Evolutionary conservation across 139 green algal genomes (phyloP).

Genomic region (Coelastrella sp.): DNA sequence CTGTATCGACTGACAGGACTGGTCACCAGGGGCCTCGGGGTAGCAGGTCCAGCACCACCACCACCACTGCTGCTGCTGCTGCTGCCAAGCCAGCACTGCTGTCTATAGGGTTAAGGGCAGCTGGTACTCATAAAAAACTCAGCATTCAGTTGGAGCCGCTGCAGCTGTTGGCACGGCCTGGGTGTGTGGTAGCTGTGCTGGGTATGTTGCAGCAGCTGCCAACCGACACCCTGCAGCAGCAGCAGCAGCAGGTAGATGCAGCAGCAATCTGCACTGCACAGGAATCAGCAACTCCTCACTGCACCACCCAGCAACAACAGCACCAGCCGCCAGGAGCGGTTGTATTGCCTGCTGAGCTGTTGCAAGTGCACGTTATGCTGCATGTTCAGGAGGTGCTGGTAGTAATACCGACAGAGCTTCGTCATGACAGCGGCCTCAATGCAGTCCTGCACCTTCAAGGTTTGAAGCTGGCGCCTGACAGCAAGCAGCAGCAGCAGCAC

Average conservation of each 20-base stretch:
- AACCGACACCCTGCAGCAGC: slow-evolving; percentile 39
- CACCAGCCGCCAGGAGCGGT: neutral
- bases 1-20: neutral
- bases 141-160: slow-evolving; percentile 49
- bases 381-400: slow-evolving; percentile 35
- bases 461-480: neutral
- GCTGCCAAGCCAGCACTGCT: slow-evolving; percentile 17
- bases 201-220: slow-evolving; percentile 33
- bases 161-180: slow-evolving; percentile 51
- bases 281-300: neutral
- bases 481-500: neutral
- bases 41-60: neutral
- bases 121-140: slow-evolving; percentile 2
- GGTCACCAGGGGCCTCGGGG: no score
- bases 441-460: slow-evolving; percentile 6
- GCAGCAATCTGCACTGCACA: slow-evolving; percentile 17
- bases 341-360: slow-evolving; percentile 42
- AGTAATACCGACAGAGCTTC: slow-evolving; percentile 36
- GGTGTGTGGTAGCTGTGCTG: slow-evolving; percentile 5
- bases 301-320: neutral
- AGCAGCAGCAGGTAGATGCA: slow-evolving; percentile 31
- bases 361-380: slow-evolving; percentile 19
- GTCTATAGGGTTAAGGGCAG: neutral
- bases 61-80: neutral
- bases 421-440: neutral